Conservation (phyloP, 2,329 filamentous ascomycete genomes). For the Pseudogymnoascus sp. region DNA sequence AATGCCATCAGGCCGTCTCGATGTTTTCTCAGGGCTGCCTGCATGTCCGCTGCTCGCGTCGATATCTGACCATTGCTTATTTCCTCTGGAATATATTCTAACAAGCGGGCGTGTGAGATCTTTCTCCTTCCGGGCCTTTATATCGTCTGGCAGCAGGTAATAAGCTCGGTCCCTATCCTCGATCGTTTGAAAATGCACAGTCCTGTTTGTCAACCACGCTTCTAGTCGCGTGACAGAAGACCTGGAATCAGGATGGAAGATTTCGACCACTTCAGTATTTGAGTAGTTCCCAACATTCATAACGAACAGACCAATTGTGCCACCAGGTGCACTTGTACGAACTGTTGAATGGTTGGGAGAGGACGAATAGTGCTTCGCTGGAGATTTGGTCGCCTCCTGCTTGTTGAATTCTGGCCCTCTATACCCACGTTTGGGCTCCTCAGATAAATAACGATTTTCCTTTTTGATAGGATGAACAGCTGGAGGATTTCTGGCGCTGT, state of each 20-base stretch:
- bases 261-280: not conserved
- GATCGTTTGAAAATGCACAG: not conserved
- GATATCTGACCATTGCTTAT: not conserved
- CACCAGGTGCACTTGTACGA: not conserved
- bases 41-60: not conserved
- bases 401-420: not conserved
- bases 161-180: not conserved
- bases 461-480: not conserved
- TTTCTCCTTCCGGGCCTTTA: not conserved
- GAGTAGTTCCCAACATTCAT: not conserved
- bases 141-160: not conserved
- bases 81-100: not conserved
- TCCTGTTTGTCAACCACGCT: slow-evolving; percentile 2
- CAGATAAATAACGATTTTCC: not conserved
- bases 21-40: not conserved
- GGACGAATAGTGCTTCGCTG: not conserved
- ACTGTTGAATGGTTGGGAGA: not conserved
- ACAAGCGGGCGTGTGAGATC: not conserved
- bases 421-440: not conserved
- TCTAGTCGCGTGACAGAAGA: not conserved
- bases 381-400: not conserved
- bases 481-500: not conserved
- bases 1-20: not conserved
- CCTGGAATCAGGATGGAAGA: not conserved
- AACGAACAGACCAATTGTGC: not conserved